Evolutionary conservation across 208 protist species (phyloP), one percentile per base, ranked within the genome.

Genomic region (Trypanosoma melophagium): DNA sequence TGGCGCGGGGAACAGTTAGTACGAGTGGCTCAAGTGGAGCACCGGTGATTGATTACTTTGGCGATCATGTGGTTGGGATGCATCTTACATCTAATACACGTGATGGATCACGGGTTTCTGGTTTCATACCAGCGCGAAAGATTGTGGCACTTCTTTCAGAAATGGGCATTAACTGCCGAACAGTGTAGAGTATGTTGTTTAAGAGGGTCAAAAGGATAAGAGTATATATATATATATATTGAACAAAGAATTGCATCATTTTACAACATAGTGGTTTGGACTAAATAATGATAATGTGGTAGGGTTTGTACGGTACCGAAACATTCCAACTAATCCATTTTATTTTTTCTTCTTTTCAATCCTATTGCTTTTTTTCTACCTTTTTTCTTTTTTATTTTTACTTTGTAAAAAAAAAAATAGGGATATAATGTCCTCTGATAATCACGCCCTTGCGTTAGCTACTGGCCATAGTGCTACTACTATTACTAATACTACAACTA

Each of bases 1-100:
- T 82, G 7, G 87, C 74, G 21, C 76, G 77, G 3, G 90, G 90
- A 21, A 93, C 85, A 0, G 90, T 95, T 3, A 93, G 83, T 62
- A 93, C 80, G 17, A 87, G 78, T 5, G 90, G 90, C 41, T 90
- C 84, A 19, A 95, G 90, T 55, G 90, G 90, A 0, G 90, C 87
- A 22, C 90, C 90, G 10, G 85, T 95, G 5, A 77, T 93, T 21
- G 90, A 95, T 63, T 71, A 83, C 63, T 90, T 81, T 67, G 90
- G 90, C 14, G 86, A 84, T 25, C 77, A 86, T 62, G 66, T 95
- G 19, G 90, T 95, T 8, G 90, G 90, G 2, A 74, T 95, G 24
- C 90, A 95, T 58, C 72, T 95, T 22, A 89, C 82, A 3, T 93
- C 87, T 31, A 93, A 95, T 66, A 95, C 83, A 22, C 71, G 76